A percentile compares a stretch with the other conserved stretches of the same genome.
These are phyloP conservation scores for Boletus sp. DNA, from an alignment of 768 basidiomycete species.

Conservation along the genomic window DNA sequence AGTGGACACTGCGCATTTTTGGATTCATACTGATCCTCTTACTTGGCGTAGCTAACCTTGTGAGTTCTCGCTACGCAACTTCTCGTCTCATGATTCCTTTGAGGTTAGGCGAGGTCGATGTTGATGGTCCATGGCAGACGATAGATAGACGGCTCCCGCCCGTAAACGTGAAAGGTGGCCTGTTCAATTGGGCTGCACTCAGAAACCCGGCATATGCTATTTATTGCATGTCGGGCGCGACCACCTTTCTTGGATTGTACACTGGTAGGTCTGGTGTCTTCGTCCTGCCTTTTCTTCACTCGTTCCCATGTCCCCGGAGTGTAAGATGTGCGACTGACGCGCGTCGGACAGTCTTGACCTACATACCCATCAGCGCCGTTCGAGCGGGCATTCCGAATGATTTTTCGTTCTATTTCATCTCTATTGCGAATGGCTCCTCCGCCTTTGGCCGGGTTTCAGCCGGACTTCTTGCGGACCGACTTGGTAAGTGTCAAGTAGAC, in stretches of 20 bases:
- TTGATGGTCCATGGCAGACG: conserved; percentile 2
- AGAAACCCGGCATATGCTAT: conserved; percentile 44
- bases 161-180: conserved; percentile 47
- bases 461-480: conserved; percentile 51
- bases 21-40: conserved; percentile 57
- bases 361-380: conserved; percentile 57
- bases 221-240: conserved; percentile 55
- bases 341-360: conserved; percentile 53
- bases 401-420: conserved; percentile 61
- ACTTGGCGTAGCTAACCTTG: conserved; percentile 54
- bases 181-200: conserved; percentile 55
- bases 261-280: conserved; percentile 41
- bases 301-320: too few relatives aligned
- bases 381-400: conserved; percentile 44
- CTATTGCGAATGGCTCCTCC: conserved; percentile 66
- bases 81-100: background rate
- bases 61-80: conserved; percentile 19
- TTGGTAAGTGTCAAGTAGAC: conserved; percentile 36
- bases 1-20: conserved; percentile 72
- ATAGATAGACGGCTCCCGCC: conserved; percentile 53
- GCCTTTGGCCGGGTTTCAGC: conserved; percentile 56
- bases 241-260: conserved; percentile 67
- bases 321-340: background rate
- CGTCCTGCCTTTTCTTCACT: background rate
- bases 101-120: background rate